Percentiles rank a stretch among this genome's conserved stretches.
Evolutionary conservation across 2,329 filamentous ascomycete genomes (phyloP).

Genomic region (Lizonia empirigonia): DNA sequence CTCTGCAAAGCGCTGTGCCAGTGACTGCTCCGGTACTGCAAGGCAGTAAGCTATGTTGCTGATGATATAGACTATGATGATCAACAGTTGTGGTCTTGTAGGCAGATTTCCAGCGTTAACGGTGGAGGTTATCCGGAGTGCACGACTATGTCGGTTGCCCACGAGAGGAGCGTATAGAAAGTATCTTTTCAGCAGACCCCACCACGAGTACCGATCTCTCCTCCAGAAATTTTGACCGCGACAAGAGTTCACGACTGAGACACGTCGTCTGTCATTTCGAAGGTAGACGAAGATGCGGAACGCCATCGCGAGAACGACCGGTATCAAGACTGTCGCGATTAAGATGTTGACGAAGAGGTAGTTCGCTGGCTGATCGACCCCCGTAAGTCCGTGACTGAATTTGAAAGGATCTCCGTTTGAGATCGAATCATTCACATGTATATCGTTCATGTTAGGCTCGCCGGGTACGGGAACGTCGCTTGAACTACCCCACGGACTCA

Average conservation of each 20-base stretch:
- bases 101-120: slow-evolving; percentile 51
- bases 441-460: slow-evolving; percentile 11
- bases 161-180: slow-evolving; percentile 51
- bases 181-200: slow-evolving; percentile 46
- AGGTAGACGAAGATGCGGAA: slow-evolving; percentile 11
- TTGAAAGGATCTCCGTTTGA: slow-evolving; percentile 30
- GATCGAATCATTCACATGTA: slow-evolving; percentile 10
- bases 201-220: slow-evolving; percentile 10
- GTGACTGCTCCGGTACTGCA: slow-evolving; percentile 63
- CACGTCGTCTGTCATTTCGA: slow-evolving; percentile 17
- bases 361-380: slow-evolving; percentile 52
- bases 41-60: slow-evolving; percentile 50
- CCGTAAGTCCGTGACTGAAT: slow-evolving; percentile 50
- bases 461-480: background rate
- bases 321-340: slow-evolving; percentile 16
- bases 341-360: slow-evolving; percentile 41
- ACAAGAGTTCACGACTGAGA: slow-evolving; percentile 14
- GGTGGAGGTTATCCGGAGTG: slow-evolving; percentile 48
- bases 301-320: slow-evolving; percentile 5
- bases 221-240: slow-evolving; percentile 21
- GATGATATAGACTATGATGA: slow-evolving; percentile 48
- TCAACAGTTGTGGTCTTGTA: slow-evolving; percentile 48
- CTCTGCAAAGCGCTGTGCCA: slow-evolving; percentile 70
- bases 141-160: slow-evolving; percentile 43
- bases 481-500: background rate